A percentile compares a stretch with the other conserved stretches of the same genome.
Conservation (phyloP, 768 basidiomycete genomes). For the Ephemerocybe angulata region DNA sequence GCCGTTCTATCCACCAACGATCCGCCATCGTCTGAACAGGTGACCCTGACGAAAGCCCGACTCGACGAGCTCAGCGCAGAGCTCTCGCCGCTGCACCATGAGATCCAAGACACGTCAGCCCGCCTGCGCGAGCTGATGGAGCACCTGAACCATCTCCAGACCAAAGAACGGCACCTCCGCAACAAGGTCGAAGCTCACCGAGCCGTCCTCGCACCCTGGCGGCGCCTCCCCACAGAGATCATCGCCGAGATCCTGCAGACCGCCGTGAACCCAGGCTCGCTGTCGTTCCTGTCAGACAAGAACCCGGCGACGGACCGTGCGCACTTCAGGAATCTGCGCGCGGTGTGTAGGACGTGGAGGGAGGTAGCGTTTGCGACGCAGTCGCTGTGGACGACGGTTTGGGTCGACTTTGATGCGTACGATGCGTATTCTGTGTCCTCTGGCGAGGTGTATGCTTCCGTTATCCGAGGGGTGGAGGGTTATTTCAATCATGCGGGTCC, state of each 20-base stretch:
- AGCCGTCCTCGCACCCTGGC: neutral
- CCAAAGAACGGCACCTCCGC: neutral
- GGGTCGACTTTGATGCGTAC: neutral
- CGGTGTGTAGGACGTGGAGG: neutral
- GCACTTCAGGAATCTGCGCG: neutral
- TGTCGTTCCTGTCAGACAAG: neutral
- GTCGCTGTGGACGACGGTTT: neutral
- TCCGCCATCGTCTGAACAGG: neutral
- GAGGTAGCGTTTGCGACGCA: neutral
- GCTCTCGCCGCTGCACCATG: neutral
- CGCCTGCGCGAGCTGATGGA: neutral
- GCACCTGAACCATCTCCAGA: neutral
- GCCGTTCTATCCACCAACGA: neutral
- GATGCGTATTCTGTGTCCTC: too few species aligned
- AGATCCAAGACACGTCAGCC: neutral
- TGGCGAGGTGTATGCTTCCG: neutral
- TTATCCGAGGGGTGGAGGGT: neutral
- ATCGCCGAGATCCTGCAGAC: neutral
- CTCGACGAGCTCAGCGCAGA: neutral
- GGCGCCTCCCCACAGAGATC: neutral
- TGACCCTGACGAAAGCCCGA: neutral
- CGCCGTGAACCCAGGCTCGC: neutral
- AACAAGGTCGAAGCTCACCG: neutral
- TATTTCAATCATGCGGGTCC: neutral
- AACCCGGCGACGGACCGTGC: neutral